Conservation (phyloP, 306 rosid species). For the Calophaca sinica region DNA sequence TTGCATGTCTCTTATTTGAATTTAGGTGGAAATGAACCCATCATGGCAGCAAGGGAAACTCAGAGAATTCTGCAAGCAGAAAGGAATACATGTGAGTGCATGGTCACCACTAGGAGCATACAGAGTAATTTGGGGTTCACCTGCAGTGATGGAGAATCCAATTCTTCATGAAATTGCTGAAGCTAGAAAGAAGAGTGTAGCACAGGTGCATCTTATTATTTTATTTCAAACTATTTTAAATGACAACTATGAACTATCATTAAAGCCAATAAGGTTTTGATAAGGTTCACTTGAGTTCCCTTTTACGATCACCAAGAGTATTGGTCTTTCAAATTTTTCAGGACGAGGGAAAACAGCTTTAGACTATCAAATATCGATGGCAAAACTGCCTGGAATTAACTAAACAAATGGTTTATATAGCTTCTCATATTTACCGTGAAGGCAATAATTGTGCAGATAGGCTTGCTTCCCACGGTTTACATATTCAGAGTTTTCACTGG, state of each 20-base stretch:
- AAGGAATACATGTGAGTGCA: conserved; percentile 56
- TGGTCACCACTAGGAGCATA: conserved; percentile 60
- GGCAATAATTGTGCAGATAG: too few relatives aligned
- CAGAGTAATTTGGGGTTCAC: conserved; percentile 29
- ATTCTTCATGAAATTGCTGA: conserved; percentile 50
- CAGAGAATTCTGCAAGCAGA: conserved; percentile 48
- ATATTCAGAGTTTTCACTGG: too few relatives aligned
- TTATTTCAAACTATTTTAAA: not conserved
- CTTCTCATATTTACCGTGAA: too few relatives aligned
- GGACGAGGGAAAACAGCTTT: too few relatives aligned
- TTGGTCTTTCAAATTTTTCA: too few relatives aligned
- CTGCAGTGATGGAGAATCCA: conserved; percentile 50
- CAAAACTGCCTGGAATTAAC: too few relatives aligned
- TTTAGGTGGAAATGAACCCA: conserved; percentile 54
- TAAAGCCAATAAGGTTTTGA: too few relatives aligned
- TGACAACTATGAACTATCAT: not conserved
- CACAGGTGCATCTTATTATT: conserved; percentile 43
- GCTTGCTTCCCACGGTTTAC: too few relatives aligned
- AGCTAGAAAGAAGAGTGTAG: conserved; percentile 43
- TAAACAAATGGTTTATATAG: too few relatives aligned
- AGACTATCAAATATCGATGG: too few relatives aligned
- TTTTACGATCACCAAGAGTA: too few relatives aligned
- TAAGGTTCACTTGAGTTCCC: too few relatives aligned
- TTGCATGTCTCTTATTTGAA: not conserved
- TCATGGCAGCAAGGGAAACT: conserved; percentile 54